These are phyloP conservation scores for Wickerhamiella infanticola DNA, from an alignment of 1,139 yeast genomes.

Conservation along the genomic window DNA sequence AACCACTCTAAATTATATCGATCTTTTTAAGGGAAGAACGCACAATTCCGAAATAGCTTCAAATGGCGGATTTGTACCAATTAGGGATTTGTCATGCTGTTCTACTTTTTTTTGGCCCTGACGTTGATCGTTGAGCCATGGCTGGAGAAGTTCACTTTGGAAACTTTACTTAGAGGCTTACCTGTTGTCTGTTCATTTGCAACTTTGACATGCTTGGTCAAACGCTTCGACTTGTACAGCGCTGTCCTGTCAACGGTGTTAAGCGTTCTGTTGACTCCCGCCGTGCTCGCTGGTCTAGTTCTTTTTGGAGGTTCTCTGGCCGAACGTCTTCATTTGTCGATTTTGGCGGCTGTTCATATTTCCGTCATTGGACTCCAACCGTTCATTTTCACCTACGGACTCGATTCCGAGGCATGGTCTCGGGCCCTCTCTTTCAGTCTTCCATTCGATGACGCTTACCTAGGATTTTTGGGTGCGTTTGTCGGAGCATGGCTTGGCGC, in stretches of 20 bases:
- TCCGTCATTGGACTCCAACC: constrained; percentile 51
- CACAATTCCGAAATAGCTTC: too few relatives aligned
- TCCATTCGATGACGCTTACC: constrained; percentile 21
- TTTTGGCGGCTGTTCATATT: constrained; percentile 48
- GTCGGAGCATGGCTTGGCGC: constrained; percentile 90
- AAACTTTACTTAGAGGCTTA: constrained; percentile 1
- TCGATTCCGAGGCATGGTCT: constrained; percentile 36
- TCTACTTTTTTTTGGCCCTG: constrained; percentile 8
- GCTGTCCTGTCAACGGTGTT: constrained; percentile 23
- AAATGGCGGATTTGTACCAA: neutral
- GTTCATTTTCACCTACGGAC: constrained; percentile 41
- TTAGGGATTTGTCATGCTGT: constrained; percentile 8
- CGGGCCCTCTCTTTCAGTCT: constrained; percentile 24
- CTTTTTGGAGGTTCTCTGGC: constrained; percentile 82
- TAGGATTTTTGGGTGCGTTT: constrained; percentile 36
- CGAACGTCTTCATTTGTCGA: constrained; percentile 35
- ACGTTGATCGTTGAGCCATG: constrained; percentile 10
- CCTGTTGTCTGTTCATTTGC: constrained; percentile 3
- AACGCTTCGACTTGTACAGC: constrained; percentile 10
- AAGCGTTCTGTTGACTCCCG: constrained; percentile 25
- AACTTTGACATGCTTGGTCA: neutral
- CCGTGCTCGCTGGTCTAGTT: constrained; percentile 40
- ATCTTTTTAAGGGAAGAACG: too few relatives aligned
- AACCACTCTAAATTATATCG: too few relatives aligned
- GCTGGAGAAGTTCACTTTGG: constrained; percentile 6